Evolutionary conservation across 2,329 filamentous ascomycete genomes (phyloP), one percentile per base, ranked within the genome.

Genomic region (Microsporum ferrugineum): DNA sequence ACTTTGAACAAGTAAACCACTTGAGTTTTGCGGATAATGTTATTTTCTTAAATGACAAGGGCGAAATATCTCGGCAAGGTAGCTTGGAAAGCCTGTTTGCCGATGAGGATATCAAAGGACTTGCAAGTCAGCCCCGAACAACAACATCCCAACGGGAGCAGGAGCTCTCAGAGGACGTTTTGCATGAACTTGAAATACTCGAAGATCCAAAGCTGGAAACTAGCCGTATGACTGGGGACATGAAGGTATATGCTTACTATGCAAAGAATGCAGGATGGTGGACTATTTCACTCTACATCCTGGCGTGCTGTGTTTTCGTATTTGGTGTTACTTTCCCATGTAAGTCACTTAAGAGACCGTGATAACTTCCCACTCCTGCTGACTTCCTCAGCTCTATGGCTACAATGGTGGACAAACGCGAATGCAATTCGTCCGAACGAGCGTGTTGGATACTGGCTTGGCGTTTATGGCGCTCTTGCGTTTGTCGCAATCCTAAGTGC

Each of bases 1-100:
- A 80, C 84, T 0, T 79, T 43, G 34, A 29, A n/a, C 39, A 31
- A 57, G 55, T 36, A n/a, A 41, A 14, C 12, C 55, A 57, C 17
- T 49, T 60, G 12, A 43, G 34, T 6, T 60, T 38, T 33, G 59
- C 59, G 3, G 59, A 60, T 31, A 17, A 60, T 29, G 47, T 60
- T 12, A 60, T 60, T 45, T 38, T 43, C 10, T n/a, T 60, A 2
- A 23, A 45, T 14, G 34, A 43, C 5, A 39, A 36, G 14, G 59
- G 59, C 2, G 17, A 34, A 29, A 43, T 57, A 41, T 17, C 36
- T 43, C 34, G 36, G 2, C 55, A 57, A 43, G 55, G 55, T 14
- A 57, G 14, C 10, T 23, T 17, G 4, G 55, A 57, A 43, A 41
- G 55, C 38, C 12, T 57, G 12, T 57, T n/a, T 8, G 5, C n/a